Percentiles rank a stretch among this genome's conserved stretches.
phyloP scores from a whole-genome alignment of 139 green algal genomes.

The Dunaliella primolecta region DNA sequence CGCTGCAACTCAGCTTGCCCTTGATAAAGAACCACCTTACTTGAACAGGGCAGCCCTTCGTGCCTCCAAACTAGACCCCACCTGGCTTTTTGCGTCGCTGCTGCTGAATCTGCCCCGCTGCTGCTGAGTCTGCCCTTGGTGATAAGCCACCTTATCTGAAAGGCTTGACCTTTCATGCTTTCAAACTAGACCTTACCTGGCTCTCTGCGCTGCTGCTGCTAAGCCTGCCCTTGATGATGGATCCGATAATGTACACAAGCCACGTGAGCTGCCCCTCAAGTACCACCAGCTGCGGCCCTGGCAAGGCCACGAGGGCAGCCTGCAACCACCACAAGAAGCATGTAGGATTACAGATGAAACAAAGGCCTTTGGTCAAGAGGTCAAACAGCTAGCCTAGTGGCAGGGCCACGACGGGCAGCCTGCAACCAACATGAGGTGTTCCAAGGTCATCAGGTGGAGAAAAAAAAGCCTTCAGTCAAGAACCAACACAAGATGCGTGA shows the following conservation, averaged over 20 bases:
- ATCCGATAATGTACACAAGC: conserved; percentile 93
- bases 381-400: background rate
- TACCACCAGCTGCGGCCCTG: conserved; percentile 57
- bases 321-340: too few species aligned
- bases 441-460: too few species aligned
- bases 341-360: background rate
- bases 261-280: conserved; percentile 96
- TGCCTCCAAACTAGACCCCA: background rate
- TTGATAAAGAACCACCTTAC: background rate
- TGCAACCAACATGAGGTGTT: too few species aligned
- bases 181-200: conserved; percentile 42
- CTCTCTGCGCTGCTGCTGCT: conserved; percentile 65
- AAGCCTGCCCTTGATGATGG: conserved; percentile 84
- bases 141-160: background rate
- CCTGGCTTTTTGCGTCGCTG: background rate
- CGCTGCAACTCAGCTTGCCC: background rate
- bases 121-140: conserved; percentile 51
- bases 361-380: background rate
- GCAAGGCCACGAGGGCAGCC: conserved; percentile 13
- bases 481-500: too few species aligned
- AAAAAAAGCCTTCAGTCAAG: too few species aligned
- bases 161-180: background rate
- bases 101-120: conserved; percentile 56
- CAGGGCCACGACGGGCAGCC: background rate
- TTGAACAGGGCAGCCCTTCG: background rate